phyloP scores from a whole-genome alignment of 2,329 filamentous ascomycete species.

The Neofusicoccum laricinum region DNA sequence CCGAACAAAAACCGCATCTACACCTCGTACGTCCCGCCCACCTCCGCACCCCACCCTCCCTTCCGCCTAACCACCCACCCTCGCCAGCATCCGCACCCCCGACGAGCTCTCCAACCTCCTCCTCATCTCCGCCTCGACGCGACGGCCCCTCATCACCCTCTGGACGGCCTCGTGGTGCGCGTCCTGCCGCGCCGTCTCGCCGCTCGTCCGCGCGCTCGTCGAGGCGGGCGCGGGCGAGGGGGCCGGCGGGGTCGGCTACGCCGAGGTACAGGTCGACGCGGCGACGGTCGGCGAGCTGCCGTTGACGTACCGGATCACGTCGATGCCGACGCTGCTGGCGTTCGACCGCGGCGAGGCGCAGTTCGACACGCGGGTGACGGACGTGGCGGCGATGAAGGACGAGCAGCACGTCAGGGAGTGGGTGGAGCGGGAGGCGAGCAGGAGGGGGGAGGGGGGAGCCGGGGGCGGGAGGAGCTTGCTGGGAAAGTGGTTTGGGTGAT shows the following conservation, averaged over 20 bases:
- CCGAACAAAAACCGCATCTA: slow-evolving; percentile 12
- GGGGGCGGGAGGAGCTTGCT: slow-evolving; percentile 19
- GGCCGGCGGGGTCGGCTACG: slow-evolving; percentile 46
- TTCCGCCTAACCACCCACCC: not conserved
- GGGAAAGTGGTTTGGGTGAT: slow-evolving; percentile 15
- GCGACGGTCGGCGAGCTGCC: slow-evolving; percentile 42
- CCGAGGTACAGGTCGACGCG: slow-evolving; percentile 48
- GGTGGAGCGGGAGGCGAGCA: slow-evolving; percentile 47
- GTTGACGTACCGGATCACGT: slow-evolving; percentile 44
- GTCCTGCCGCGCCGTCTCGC: slow-evolving; percentile 43
- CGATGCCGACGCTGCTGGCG: slow-evolving; percentile 49
- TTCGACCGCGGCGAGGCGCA: slow-evolving; percentile 51
- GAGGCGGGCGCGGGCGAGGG: slow-evolving; percentile 44
- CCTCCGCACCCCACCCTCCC: not conserved
- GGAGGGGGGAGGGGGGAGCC: slow-evolving; percentile 50
- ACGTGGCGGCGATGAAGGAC: slow-evolving; percentile 46
- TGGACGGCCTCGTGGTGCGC: slow-evolving; percentile 51
- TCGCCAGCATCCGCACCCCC: slow-evolving; percentile 39
- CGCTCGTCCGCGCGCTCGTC: slow-evolving; percentile 42
- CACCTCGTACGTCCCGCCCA: not conserved
- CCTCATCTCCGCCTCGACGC: slow-evolving; percentile 45
- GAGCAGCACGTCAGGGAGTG: slow-evolving; percentile 44
- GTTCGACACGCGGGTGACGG: slow-evolving; percentile 43
- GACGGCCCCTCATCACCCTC: slow-evolving; percentile 46
- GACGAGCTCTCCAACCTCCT: slow-evolving; percentile 48